Conservation (phyloP, 352 stramenopile species). For the Globisporangium nodosum region DNA sequence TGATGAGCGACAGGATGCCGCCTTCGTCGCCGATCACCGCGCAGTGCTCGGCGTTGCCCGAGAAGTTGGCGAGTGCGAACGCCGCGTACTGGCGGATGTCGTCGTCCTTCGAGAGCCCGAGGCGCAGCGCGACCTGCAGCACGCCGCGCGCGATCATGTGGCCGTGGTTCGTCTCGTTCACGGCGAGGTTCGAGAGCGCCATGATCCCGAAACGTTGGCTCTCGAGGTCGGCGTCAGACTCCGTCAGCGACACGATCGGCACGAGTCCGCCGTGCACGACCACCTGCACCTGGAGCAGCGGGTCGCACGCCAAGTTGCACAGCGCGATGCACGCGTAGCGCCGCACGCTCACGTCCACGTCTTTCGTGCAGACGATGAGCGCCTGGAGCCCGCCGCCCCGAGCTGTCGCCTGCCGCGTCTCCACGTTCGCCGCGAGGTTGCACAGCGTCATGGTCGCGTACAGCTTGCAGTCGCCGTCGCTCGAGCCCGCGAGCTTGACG, state of each 20-base stretch:
- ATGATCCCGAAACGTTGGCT: constrained; percentile 92
- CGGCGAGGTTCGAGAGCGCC: constrained; percentile 92
- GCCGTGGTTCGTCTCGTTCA: constrained; percentile 92
- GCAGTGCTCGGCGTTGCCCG: constrained; percentile 84
- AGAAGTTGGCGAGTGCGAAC: constrained; percentile 93
- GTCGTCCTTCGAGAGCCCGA: constrained; percentile 68
- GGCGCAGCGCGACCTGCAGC: constrained; percentile 73
- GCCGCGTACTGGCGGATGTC: constrained; percentile 87
- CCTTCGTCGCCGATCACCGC: constrained; percentile 86
- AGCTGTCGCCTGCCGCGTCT: constrained; percentile 83
- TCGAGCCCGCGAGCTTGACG: constrained; percentile 71
- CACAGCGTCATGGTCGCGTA: constrained; percentile 94
- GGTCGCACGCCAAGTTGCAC: constrained; percentile 92
- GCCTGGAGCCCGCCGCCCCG: constrained; percentile 90
- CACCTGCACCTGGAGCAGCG: constrained; percentile 88
- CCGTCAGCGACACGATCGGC: constrained; percentile 79
- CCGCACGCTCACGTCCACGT: constrained; percentile 78
- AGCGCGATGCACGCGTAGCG: constrained; percentile 94
- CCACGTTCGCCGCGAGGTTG: constrained; percentile 93
- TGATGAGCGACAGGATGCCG: constrained; percentile 89
- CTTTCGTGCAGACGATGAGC: constrained; percentile 84
- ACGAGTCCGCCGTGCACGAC: constrained; percentile 91
- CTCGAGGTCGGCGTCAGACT: constrained; percentile 58
- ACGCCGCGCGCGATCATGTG: constrained; percentile 87
- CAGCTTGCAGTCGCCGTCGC: constrained; percentile 91